Conservation (phyloP, 169 alveolate species). For the Plasmodium ovale region DNA sequence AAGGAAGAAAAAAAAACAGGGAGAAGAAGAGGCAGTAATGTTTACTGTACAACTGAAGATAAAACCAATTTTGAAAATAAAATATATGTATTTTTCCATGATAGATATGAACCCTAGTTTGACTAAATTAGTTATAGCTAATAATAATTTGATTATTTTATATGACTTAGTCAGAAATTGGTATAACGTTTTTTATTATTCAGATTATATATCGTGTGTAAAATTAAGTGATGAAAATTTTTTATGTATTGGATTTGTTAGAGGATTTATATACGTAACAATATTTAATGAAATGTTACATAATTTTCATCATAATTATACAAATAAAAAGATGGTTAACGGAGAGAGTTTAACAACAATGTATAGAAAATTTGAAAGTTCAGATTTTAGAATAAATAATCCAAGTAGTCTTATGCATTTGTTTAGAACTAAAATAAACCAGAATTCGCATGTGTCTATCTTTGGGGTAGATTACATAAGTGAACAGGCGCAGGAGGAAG, state of each 20-base stretch:
- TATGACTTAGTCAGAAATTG: conserved; percentile 35
- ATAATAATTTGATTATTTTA: conserved; percentile 36
- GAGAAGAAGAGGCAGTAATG: neutral
- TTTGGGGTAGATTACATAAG: conserved; percentile 20
- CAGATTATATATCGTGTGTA: conserved; percentile 17
- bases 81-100: conserved; percentile 60
- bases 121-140: conserved; percentile 35
- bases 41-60: conserved; percentile 7
- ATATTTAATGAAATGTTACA: conserved; percentile 21
- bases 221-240: conserved; percentile 56
- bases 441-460: neutral
- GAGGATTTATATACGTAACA: conserved; percentile 11
- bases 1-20: neutral
- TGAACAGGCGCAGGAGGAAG: neutral
- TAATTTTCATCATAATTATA: too few relatives aligned
- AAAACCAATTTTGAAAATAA: conserved; percentile 41
- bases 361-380: too few relatives aligned
- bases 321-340: neutral
- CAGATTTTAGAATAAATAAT: too few relatives aligned
- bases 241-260: conserved; percentile 32
- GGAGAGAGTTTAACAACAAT: neutral
- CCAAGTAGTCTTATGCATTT: too few relatives aligned
- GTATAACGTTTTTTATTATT: conserved; percentile 16
- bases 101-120: conserved; percentile 23
- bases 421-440: too few relatives aligned